Conservation (phyloP, 139 green algal species). For the Closterium sp. region DNA sequence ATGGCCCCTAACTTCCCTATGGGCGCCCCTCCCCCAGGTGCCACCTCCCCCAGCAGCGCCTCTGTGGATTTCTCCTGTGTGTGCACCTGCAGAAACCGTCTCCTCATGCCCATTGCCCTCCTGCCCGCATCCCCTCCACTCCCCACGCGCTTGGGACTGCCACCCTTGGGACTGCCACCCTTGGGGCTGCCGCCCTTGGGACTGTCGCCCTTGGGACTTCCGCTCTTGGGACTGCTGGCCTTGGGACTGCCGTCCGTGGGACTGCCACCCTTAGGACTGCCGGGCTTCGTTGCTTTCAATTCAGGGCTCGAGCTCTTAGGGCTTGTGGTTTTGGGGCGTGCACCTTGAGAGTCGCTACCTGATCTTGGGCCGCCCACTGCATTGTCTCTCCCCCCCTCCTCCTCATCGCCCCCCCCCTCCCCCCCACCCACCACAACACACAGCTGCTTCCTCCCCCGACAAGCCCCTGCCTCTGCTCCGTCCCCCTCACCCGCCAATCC, state of each 20-base stretch:
- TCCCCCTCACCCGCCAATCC: background rate
- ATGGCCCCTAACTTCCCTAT: background rate
- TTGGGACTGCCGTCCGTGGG: background rate
- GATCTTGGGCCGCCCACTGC: too few relatives aligned
- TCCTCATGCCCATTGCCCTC: background rate
- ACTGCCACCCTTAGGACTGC: background rate
- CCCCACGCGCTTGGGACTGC: too few relatives aligned
- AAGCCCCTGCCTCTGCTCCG: background rate
- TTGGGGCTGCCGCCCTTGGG: background rate
- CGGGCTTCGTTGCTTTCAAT: too few relatives aligned
- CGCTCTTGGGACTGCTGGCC: too few relatives aligned
- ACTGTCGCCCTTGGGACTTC: background rate
- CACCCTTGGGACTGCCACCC: background rate
- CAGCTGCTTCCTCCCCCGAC: background rate
- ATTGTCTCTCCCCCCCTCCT: too few relatives aligned
- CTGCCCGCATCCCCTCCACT: background rate
- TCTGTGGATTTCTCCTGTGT: background rate
- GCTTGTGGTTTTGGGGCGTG: too few relatives aligned
- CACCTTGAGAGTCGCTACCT: too few relatives aligned
- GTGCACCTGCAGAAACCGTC: background rate
- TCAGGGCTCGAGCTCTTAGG: too few relatives aligned
- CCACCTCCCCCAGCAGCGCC: background rate
- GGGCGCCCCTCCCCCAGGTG: background rate
- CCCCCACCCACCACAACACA: background rate
- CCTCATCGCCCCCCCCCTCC: background rate